Conservation (phyloP, 164 flowering plant species). For the Aristolochia fimbriata region DNA sequence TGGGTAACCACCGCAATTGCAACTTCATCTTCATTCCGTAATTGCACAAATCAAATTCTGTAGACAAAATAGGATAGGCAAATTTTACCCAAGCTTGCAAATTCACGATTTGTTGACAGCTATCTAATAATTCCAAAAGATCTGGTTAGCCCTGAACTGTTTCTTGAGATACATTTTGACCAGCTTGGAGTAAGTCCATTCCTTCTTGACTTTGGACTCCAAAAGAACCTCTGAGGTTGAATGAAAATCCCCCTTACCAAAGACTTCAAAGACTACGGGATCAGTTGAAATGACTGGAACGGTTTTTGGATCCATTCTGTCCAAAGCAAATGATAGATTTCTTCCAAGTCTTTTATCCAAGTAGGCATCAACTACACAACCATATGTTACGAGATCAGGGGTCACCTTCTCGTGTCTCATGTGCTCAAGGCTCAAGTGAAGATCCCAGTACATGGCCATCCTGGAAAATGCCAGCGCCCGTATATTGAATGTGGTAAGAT, state of each 20-base stretch:
- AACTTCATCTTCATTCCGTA: too few relatives aligned
- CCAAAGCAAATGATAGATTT: conserved; percentile 62
- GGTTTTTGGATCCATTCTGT: conserved; percentile 38
- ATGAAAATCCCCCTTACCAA: conserved; percentile 93
- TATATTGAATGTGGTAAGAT: conserved; percentile 74
- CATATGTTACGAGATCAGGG: conserved; percentile 92
- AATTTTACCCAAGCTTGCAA: too few relatives aligned
- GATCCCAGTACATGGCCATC: conserved; percentile 87
- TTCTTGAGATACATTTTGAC: conserved; percentile 48
- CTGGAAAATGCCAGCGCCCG: conserved; percentile 78
- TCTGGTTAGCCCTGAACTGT: conserved; percentile 53
- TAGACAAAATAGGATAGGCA: too few relatives aligned
- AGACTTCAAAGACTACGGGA: conserved; percentile 56
- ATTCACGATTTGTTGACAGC: neutral
- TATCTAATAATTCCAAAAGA: conserved; percentile 83
- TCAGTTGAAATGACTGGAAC: conserved; percentile 45
- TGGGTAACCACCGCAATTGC: too few relatives aligned
- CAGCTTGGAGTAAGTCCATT: conserved; percentile 58
- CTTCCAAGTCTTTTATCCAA: conserved; percentile 56
- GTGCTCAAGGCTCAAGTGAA: conserved; percentile 79
- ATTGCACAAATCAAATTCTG: too few relatives aligned
- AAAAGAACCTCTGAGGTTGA: conserved; percentile 51
- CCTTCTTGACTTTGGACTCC: conserved; percentile 35
- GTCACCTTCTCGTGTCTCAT: conserved; percentile 54
- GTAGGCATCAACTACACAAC: conserved; percentile 83